Conservation (phyloP, 331 rosid species). For the Pyracantha coccinea region DNA sequence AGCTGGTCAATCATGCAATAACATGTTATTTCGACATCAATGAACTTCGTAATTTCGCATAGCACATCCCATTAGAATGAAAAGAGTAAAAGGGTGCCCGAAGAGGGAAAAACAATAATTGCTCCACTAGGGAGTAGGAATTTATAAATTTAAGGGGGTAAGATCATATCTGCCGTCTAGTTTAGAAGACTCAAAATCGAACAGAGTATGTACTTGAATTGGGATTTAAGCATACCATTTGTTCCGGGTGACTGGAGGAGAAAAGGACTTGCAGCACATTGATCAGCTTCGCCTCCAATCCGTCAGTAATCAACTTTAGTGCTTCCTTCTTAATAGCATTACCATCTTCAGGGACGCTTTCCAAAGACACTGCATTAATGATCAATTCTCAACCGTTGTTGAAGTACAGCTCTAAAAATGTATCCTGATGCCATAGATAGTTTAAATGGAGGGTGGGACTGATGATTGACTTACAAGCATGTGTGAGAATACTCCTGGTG, state of each 20-base stretch:
- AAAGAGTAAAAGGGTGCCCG: neutral
- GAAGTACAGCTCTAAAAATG: constrained; percentile 2
- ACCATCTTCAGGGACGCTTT: constrained; percentile 37
- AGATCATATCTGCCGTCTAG: neutral
- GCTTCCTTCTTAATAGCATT: constrained; percentile 52
- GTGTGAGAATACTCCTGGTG: constrained; percentile 69
- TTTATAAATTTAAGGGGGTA: neutral
- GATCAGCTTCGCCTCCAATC: constrained; percentile 65
- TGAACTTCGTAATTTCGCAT: neutral
- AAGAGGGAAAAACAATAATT: neutral
- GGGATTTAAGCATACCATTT: constrained; percentile 48
- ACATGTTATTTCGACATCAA: neutral
- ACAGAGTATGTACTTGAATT: neutral
- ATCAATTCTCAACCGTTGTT: neutral
- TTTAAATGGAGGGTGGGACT: neutral
- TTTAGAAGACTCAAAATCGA: neutral
- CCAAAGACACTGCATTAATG: constrained; percentile 55
- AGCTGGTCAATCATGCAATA: neutral
- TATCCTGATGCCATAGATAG: neutral
- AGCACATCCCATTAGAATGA: neutral
- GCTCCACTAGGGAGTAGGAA: neutral
- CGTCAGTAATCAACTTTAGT: constrained; percentile 54
- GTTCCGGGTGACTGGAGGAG: constrained; percentile 56
- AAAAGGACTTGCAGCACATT: constrained; percentile 47
- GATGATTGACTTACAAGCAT: constrained; percentile 57